These are phyloP conservation scores for Fusarium sarcochroum DNA, from an alignment of 2,329 filamentous ascomycete species.

Conservation along the genomic window DNA sequence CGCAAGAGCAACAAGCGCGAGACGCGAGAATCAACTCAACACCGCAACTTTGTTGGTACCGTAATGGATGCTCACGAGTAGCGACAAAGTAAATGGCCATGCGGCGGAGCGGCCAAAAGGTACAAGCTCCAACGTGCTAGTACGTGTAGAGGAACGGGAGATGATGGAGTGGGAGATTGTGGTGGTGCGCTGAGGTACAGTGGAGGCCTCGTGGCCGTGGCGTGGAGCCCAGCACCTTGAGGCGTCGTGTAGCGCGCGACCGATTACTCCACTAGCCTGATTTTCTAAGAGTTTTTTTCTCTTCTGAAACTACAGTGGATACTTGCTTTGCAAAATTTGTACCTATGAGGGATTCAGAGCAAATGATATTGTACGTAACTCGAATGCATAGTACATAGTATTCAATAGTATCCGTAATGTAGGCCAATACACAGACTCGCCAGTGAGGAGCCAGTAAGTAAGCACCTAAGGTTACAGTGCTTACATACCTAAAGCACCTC, in stretches of 20 bases:
- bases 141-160: constrained; percentile 1
- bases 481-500: background rate
- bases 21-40: constrained; percentile 44
- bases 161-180: constrained; percentile 28
- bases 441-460: background rate
- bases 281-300: constrained; percentile 26
- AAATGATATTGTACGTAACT: constrained; percentile 24
- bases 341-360: constrained; percentile 7
- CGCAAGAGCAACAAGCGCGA: constrained; percentile 44
- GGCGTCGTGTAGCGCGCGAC: constrained; percentile 46
- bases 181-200: constrained; percentile 39
- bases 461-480: constrained; percentile 7
- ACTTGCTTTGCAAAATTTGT: constrained; percentile 15
- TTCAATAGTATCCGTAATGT: too few relatives aligned
- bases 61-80: constrained; percentile 30
- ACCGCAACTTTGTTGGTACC: constrained; percentile 42
- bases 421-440: background rate
- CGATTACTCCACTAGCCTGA: constrained; percentile 35
- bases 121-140: constrained; percentile 21
- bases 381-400: background rate
- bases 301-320: constrained; percentile 46
- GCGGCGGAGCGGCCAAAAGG: constrained; percentile 28
- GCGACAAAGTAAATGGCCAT: constrained; percentile 32
- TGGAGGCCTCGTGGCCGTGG: constrained; percentile 43
- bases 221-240: constrained; percentile 42